Base-by-base conservation (phyloP, 208 protist genomes). In the Leptomonas seymouri region DNA sequence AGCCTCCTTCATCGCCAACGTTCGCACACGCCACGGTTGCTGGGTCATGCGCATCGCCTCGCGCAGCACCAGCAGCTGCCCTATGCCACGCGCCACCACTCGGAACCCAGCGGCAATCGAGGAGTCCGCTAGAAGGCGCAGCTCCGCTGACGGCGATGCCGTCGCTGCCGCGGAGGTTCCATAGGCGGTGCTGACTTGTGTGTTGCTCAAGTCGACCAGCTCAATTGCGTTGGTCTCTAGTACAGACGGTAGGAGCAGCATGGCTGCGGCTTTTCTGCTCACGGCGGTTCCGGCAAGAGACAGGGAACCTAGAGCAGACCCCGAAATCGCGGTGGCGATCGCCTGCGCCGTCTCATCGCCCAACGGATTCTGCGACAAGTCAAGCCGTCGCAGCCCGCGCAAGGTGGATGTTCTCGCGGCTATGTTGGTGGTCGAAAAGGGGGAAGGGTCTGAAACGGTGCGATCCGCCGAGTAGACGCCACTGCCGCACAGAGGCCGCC, bases 281-380 rank as follows among this genome's bases (percentile, higher is more conserved):
- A 86, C 65, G 21, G 56, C 49, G 60, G 85, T 92, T 34, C 73
- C 78, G 74, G 80, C 85, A 16, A 92, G 48, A 34, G 86, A 74
- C 48, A 92, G 57, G 9, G 77, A 81, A n/a, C 73, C 76, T 57
- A 91, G 69, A 25, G 82, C 74, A 6, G 69, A 71, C 54, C 86
- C 81, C 31, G 65, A 41, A 44, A 90, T 72, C 21, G 80, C 82
- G 36, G 63, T 55, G 12, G 71, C 80, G 27, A 93, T 7, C 20
- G 73, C 78, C 21, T 46, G 59, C 30, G 87, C 76, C 41, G 87
- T 85, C 31, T 57, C 71, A 30, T 90, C 84, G 27, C 85, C 77
- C 14, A 93, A 64, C 15, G 65, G 48, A 65, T 93, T 93, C 21
- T 79, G 74, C 14, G 84, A 90, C 14, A 87, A 54, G 55, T 93